Evolutionary conservation across 352 stramenopile species (phyloP), one percentile per base, ranked within the genome.

Genomic region (Phytophthora ramorum): DNA sequence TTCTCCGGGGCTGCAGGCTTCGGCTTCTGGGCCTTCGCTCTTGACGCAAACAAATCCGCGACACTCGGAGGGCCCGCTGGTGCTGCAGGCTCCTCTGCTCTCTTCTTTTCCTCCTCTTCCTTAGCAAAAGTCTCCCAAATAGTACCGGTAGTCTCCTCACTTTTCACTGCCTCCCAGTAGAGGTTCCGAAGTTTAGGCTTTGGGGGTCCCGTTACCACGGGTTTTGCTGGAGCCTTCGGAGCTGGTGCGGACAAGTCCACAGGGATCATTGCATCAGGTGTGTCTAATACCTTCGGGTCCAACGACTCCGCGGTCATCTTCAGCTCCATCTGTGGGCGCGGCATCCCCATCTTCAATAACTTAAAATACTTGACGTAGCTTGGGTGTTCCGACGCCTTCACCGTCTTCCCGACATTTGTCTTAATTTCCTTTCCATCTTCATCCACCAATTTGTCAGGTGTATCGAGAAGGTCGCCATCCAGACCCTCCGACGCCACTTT

Each of bases 311-410:
- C 84, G 7, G 48, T 83, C 91, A 98, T 97, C 34, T 96, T 97
- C 68, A 98, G 71, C 54, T 98, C 93, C 8, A 98, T 78, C 37
- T 97, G 94, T 19, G 88, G 84, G 47, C 90, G 83, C 7, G 96
- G 96, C 85, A 99, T 95, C 5, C 94, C 95, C 74, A 98, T 93
- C 69, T 98, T 98, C 40, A 95, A 74, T 87, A 99, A 96, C 72
- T 98, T 98, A 79, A 98, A 98, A 82, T 98, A 98, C 73, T 98
- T 98, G 50, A 66, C 68, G 63, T 97, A 98, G 48, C 76, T 83
- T 14, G 91, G 91, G 60, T 98, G 92, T 55, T 98, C 83, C 7
- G 63, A 83, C 40, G 67, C 80, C 48, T 85, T 89, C 28, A 88
- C 69, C 41, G 65, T 75, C 41, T 76, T 73, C 12, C 48, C 58